Evolutionary conservation across 2,329 filamentous ascomycete species (phyloP).

Genomic region (Fusarium sp.): DNA sequence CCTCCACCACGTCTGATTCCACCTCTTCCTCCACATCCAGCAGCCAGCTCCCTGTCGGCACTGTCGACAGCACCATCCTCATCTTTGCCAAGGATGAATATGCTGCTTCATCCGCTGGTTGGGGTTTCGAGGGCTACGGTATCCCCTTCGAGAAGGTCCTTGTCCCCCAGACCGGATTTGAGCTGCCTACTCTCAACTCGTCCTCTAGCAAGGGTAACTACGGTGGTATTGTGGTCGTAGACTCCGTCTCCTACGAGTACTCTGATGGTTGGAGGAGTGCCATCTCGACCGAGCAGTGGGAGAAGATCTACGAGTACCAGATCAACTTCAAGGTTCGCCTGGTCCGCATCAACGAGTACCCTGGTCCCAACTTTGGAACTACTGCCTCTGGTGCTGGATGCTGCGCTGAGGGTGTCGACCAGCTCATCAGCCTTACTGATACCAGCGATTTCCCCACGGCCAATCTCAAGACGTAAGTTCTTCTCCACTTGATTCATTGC

Average conservation of each 20-base stretch:
- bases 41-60: background rate
- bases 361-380: conserved; percentile 17
- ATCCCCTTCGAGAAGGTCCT: conserved; percentile 25
- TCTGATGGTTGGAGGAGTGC: conserved; percentile 24
- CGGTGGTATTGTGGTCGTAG: conserved; percentile 25
- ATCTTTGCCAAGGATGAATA: conserved; percentile 2
- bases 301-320: conserved; percentile 25
- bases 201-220: conserved; percentile 15
- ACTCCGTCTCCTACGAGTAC: conserved; percentile 28
- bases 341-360: conserved; percentile 35
- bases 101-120: background rate
- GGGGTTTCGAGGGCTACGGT: conserved; percentile 28
- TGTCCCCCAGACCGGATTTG: conserved; percentile 14
- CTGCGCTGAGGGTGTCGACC: background rate
- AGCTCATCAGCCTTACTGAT: conserved; percentile 29
- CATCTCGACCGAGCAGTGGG: conserved; percentile 24
- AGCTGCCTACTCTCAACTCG: conserved; percentile 23
- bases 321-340: conserved; percentile 24
- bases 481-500: background rate
- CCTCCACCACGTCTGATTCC: background rate
- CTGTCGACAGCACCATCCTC: background rate
- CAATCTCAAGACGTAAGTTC: conserved; percentile 26
- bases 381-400: background rate
- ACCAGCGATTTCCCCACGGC: conserved; percentile 25
- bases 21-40: background rate